phyloP scores from a whole-genome alignment of 805 yeast genomes.

The Candida tibetensis region DNA sequence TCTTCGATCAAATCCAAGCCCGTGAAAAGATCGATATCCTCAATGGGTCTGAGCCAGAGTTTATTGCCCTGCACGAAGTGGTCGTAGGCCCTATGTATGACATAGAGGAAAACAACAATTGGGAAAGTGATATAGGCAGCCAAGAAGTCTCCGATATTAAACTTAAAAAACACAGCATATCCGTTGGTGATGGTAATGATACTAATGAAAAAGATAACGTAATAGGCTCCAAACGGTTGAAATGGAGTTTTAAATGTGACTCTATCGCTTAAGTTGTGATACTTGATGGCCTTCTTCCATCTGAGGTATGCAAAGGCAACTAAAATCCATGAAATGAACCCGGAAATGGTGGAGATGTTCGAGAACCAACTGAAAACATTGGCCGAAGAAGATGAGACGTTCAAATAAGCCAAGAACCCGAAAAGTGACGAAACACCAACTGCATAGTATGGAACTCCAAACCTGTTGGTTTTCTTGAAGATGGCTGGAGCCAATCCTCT shows the following conservation, averaged over 20 bases:
- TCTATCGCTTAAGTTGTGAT: conserved; percentile 52
- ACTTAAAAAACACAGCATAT: conserved; percentile 61
- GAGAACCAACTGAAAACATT: conserved; percentile 63
- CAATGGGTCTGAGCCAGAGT: conserved; percentile 47
- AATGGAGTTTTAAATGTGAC: conserved; percentile 54
- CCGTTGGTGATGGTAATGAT: conserved; percentile 70
- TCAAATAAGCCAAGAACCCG: conserved; percentile 51
- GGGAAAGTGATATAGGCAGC: conserved; percentile 74
- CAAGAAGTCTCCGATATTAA: conserved; percentile 55
- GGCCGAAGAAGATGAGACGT: conserved; percentile 51
- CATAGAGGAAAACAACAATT: conserved; percentile 48
- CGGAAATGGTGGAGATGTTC: conserved; percentile 63
- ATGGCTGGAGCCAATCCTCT: conserved; percentile 55
- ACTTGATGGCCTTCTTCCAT: conserved; percentile 61
- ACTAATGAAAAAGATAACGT: conserved; percentile 47
- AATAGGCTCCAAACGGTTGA: conserved; percentile 60
- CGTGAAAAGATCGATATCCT: conserved; percentile 57
- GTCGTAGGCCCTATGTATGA: conserved; percentile 55
- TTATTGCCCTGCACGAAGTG: conserved; percentile 24
- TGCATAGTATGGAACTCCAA: conserved; percentile 42
- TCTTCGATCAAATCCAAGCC: conserved; percentile 62
- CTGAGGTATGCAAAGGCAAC: conserved; percentile 53
- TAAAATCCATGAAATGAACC: conserved; percentile 62
- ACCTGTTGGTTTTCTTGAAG: conserved; percentile 34
- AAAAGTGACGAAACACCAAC: conserved; percentile 34